Base-by-base conservation (phyloP, 1,139 yeast species). In the Zygoascus sp. region DNA sequence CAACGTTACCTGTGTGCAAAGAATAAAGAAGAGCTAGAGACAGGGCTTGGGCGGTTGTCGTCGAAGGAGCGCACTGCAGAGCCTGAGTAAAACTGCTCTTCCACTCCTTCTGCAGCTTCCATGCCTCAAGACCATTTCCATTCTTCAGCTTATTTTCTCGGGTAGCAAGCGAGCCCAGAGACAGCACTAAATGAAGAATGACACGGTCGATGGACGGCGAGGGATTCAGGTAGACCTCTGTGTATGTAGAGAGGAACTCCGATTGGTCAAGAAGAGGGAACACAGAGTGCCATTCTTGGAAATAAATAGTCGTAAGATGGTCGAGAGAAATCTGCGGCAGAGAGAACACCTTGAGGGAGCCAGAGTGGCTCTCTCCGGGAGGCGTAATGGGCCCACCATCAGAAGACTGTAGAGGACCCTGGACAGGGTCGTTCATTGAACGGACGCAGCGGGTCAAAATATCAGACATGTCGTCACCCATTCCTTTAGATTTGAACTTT, bases 241-340 rank as follows among this genome's bases (percentile, higher is more conserved):
- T 21, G 10, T 30, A 32, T 19, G 27, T 13, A 2, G 30, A 32
- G 48, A 58, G 67, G 44, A 80, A 75, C 37, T 77, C 72, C 42
- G 76, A 76, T 57, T 80, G 79, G 61, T 85, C 86, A 45, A 88
- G 61, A 9, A 86, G 72, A 0, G 96, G 94, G 37, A 83, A 71
- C 13, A 79, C 66, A 38, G 76, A 73, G 30, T 87, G 83, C 95
- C 96, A 89, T 52, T 83, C 84, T 53, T 80, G 82, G 66, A 87
- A 88, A 62, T 77, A 89, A 1, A 76, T 63, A 50, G 64, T 50
- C 22, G 64, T 60, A 9, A 66, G 59, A 40, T 60, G 62, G 54
- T 67, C 71, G 30, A 64, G 56, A 16, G 55, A 48, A 22, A 59
- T 54, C 21, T 68, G 50, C 11, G 64, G 37, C 2, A 40, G 32